These are phyloP conservation scores for Pascua guehoae DNA, from an alignment of 1,284 basidiomycete species.

Conservation along the genomic window DNA sequence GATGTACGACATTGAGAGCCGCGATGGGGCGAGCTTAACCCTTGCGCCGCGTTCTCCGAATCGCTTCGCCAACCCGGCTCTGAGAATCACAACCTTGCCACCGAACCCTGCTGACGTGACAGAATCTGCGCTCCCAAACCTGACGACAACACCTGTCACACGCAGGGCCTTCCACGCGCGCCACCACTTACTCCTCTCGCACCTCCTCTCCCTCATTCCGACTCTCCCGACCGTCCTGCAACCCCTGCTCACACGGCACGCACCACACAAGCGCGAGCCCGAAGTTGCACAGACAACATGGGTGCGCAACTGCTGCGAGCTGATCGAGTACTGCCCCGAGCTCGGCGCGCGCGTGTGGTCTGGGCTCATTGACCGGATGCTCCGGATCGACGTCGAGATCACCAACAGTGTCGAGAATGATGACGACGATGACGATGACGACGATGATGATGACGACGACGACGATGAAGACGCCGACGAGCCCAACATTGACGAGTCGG, in stretches of 20 bases:
- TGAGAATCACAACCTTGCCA: no score
- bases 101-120: neutral
- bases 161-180: conserved; percentile 81
- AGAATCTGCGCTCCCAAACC: neutral
- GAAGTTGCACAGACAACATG: conserved; percentile 81
- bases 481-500: conserved; percentile 58
- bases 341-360: conserved; percentile 78
- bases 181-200: conserved; percentile 76
- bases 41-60: no score
- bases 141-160: conserved; percentile 54
- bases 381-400: conserved; percentile 97
- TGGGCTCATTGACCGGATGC: conserved; percentile 81
- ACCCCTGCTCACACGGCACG: conserved; percentile 75
- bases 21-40: no score
- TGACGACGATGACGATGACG: conserved; percentile 64
- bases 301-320: conserved; percentile 79
- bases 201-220: conserved; percentile 82
- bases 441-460: conserved; percentile 53
- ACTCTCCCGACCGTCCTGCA: conserved; percentile 81
- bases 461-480: conserved; percentile 52
- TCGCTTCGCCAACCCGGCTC: no score
- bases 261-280: conserved; percentile 89
- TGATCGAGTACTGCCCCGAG: conserved; percentile 87
- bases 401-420: conserved; percentile 92
- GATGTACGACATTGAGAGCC: no score